Conservation (phyloP, 495 filamentous ascomycete genomes). For the Lophiostoma macrostomum region DNA sequence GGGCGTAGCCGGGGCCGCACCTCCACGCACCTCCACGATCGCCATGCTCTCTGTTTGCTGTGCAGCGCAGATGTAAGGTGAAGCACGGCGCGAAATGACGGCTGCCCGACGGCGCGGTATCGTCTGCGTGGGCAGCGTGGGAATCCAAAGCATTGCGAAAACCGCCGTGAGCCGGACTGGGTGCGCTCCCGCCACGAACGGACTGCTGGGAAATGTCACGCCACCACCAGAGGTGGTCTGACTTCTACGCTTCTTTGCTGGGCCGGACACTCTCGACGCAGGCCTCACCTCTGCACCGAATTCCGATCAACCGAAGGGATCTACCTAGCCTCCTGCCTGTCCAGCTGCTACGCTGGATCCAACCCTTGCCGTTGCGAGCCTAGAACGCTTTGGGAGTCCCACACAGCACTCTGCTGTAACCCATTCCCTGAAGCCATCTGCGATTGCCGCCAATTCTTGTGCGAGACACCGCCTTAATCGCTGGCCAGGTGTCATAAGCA, state of each 20-base stretch:
- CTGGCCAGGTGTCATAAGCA: slow-evolving; percentile 15
- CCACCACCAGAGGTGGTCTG: slow-evolving; percentile 23
- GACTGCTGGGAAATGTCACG: slow-evolving; percentile 19
- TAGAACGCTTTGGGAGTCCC: not conserved
- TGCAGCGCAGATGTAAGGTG: too few relatives aligned
- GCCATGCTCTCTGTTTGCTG: too few relatives aligned
- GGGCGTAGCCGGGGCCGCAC: too few relatives aligned
- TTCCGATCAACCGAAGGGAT: slow-evolving; percentile 3
- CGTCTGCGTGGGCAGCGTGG: too few relatives aligned
- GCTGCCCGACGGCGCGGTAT: too few relatives aligned
- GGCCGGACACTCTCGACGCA: not conserved
- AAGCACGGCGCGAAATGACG: too few relatives aligned
- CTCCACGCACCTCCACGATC: too few relatives aligned
- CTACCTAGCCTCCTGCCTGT: not conserved
- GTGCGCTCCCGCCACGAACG: too few relatives aligned
- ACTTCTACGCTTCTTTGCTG: slow-evolving; percentile 2
- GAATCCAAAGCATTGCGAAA: too few relatives aligned
- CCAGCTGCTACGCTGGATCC: not conserved
- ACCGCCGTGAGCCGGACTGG: too few relatives aligned
- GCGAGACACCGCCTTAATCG: not conserved
- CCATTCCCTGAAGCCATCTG: not conserved
- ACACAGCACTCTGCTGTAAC: not conserved
- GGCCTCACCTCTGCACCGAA: slow-evolving; percentile 18
- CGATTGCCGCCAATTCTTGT: slow-evolving; percentile 10
- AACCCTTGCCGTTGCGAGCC: not conserved